Conservation (phyloP, 2,329 filamentous ascomycete genomes). For the Fusarium ramigenum region DNA sequence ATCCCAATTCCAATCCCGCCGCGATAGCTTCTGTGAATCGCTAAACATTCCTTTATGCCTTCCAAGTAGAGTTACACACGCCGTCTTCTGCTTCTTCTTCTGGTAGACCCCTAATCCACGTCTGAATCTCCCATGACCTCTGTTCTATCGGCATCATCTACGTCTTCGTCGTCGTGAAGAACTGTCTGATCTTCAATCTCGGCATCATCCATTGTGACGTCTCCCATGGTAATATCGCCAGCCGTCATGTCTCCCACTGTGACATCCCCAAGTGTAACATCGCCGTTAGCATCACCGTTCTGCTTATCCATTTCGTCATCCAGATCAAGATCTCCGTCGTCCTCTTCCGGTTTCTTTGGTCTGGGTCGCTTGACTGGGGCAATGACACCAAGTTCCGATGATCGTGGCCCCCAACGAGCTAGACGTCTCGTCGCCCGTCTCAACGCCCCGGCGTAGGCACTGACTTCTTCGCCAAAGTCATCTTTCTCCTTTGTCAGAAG, state of each 20-base stretch:
- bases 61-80: conserved; percentile 18
- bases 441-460: conserved; percentile 72
- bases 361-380: conserved; percentile 55
- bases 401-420: conserved; percentile 70
- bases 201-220: conserved; percentile 62
- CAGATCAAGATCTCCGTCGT: conserved; percentile 40
- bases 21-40: conserved; percentile 22
- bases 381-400: conserved; percentile 58
- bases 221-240: conserved; percentile 45
- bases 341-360: conserved; percentile 40
- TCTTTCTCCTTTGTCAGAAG: conserved; percentile 70
- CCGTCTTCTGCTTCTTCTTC: not conserved
- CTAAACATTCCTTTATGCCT: conserved; percentile 23
- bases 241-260: conserved; percentile 46
- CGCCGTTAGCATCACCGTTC: conserved; percentile 44
- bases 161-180: conserved; percentile 55
- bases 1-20: conserved; percentile 15
- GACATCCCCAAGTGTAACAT: conserved; percentile 55
- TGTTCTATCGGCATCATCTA: conserved; percentile 54
- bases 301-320: conserved; percentile 41
- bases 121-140: conserved; percentile 52
- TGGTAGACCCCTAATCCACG: conserved; percentile 36
- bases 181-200: conserved; percentile 59
- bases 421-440: conserved; percentile 71
- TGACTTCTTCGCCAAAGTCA: conserved; percentile 80